These are phyloP conservation scores for Penicillium psychrofluorescens DNA, from an alignment of 495 filamentous ascomycete genomes.

Conservation along the genomic window DNA sequence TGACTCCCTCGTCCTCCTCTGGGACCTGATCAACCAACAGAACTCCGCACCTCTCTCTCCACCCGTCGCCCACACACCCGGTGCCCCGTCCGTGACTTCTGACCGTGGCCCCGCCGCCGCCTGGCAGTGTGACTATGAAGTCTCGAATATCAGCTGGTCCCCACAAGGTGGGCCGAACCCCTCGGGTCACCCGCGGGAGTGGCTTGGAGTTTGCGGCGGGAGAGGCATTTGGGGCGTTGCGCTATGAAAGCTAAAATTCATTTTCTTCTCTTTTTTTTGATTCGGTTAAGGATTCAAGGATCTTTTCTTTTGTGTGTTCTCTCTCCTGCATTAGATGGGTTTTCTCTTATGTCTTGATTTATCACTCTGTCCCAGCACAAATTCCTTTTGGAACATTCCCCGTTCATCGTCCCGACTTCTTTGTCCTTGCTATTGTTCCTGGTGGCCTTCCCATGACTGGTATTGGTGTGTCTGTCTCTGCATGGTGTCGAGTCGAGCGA, in stretches of 20 bases:
- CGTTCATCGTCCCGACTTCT: neutral
- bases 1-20: constrained; percentile 82
- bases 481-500: neutral
- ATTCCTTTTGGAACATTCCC: neutral
- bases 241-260: constrained; percentile 33
- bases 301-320: too few relatives aligned
- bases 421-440: neutral
- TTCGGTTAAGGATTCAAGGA: neutral
- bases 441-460: neutral
- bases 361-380: neutral
- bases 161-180: constrained; percentile 63
- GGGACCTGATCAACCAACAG: constrained; percentile 78
- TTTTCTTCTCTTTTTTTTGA: constrained; percentile 1
- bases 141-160: constrained; percentile 91
- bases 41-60: constrained; percentile 42
- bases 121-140: constrained; percentile 96
- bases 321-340: constrained; percentile 16
- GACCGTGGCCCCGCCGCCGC: constrained; percentile 65
- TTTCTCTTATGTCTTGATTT: constrained; percentile 4
- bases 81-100: constrained; percentile 27
- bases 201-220: constrained; percentile 89
- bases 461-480: neutral
- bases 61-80: constrained; percentile 23
- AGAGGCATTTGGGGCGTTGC: constrained; percentile 87
- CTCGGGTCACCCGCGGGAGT: constrained; percentile 69